Evolutionary conservation across 345 rosid genomes (phyloP), one percentile per base, ranked within the genome.

Genomic region (Cardamine resedifolia): DNA sequence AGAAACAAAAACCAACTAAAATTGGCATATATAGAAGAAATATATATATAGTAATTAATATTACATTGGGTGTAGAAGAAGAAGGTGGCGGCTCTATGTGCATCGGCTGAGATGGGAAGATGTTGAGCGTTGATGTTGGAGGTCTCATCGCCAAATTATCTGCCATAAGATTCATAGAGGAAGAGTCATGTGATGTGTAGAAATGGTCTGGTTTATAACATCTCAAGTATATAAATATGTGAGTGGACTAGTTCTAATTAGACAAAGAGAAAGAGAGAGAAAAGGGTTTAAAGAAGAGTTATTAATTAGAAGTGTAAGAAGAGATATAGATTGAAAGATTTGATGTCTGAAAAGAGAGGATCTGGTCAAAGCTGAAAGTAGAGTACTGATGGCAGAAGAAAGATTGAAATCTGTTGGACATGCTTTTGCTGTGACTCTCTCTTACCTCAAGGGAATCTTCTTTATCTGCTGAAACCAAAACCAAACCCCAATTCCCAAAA

Each of bases 71-170:
- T 78, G 59, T 84, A 19, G 77, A 80, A 27, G 81, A 49, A 15
- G 79, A 47, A 30, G 90, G 79, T 66, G 90, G 92, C 47, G 90
- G 92, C 47, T 85, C 92, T 58, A 75, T 85, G 73, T 90, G 97
- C 98, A 92, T 92, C 52, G 99, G 99, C 65, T 88, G 96, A 49
- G 99, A 92, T 28, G 99, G 99, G 78, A 96, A 96, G 73, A 96
- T 96, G 85, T 90, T 92, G 48, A 92, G 84, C 71, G 96, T 96
- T 38, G 98, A 83, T 80, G 97, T 92, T 66, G 98, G 96, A 75
- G 99, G 99, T 70, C 92, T 87, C 94, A 90, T 90, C 58, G 79
- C 90, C 66, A 87, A 68, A 78, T 75, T 82, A 67, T 87, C 93
- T 90, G 95, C 83, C 27, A 78, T 8, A 81, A 79, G 58, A 61